Conservation (phyloP, 78 protist genomes). For the Dictyostelium purpureum region DNA sequence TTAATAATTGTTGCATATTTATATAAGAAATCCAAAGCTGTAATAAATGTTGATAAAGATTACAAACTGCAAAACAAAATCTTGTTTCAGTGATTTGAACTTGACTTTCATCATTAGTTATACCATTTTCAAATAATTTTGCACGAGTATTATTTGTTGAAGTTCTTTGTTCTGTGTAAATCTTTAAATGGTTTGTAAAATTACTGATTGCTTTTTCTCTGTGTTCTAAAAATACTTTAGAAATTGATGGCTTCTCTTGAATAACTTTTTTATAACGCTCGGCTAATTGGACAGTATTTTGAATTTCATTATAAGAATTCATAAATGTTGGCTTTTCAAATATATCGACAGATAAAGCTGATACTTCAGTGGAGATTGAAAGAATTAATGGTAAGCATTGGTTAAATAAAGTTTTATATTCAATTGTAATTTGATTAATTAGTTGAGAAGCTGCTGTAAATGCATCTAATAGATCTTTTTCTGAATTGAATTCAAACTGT, state of each 20-base stretch:
- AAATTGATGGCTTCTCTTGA: not conserved
- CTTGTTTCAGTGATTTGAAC: constrained; percentile 45
- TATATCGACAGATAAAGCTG: constrained; percentile 54
- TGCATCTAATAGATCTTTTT: constrained; percentile 63
- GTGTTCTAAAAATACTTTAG: constrained; percentile 10
- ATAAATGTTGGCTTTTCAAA: constrained; percentile 54
- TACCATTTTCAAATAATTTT: constrained; percentile 60
- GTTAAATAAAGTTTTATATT: constrained; percentile 51
- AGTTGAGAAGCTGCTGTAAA: constrained; percentile 66
- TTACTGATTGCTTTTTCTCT: constrained; percentile 18
- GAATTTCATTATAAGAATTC: constrained; percentile 6
- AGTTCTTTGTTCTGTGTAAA: constrained; percentile 56
- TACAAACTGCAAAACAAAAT: constrained; percentile 51
- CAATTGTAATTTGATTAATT: constrained; percentile 53
- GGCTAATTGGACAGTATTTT: not conserved
- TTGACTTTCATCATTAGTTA: constrained; percentile 25
- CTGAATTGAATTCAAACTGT: constrained; percentile 45
- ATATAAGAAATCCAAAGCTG: constrained; percentile 44
- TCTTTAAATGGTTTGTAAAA: constrained; percentile 20
- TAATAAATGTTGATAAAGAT: constrained; percentile 54
- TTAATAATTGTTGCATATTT: constrained; percentile 26
- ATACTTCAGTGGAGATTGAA: constrained; percentile 43
- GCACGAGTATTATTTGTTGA: constrained; percentile 64
- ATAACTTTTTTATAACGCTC: constrained; percentile 27
- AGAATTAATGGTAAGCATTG: constrained; percentile 55